Percentiles rank a stretch among this genome's conserved stretches.
These are phyloP conservation scores for Fusarium udum DNA, from an alignment of 2,329 filamentous ascomycete genomes.

Conservation along the genomic window DNA sequence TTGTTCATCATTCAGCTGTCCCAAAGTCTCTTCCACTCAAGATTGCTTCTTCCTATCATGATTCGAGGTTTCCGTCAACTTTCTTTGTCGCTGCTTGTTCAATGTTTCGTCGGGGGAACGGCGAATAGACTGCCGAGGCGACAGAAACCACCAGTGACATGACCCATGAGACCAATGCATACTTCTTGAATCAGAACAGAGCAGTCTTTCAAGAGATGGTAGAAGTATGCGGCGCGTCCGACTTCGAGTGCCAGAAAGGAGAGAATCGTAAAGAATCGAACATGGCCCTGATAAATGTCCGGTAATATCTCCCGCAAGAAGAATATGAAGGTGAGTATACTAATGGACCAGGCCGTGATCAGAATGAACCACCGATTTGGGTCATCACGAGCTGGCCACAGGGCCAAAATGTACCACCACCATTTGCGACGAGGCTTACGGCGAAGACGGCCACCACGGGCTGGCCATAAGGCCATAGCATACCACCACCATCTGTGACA, in stretches of 20 bases:
- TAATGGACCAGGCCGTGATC: neutral
- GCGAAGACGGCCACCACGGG: neutral
- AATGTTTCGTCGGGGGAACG: neutral
- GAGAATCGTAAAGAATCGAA: neutral
- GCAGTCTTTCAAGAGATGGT: neutral
- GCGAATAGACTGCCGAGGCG: neutral
- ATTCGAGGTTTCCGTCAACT: neutral
- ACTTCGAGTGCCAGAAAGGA: neutral
- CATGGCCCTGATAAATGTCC: neutral
- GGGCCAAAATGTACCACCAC: neutral
- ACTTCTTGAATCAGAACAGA: neutral
- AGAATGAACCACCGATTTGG: neutral
- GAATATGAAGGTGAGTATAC: neutral
- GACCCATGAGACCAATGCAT: neutral
- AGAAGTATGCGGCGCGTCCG: neutral
- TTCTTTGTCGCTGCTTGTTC: neutral
- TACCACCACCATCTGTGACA: neutral
- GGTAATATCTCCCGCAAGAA: neutral
- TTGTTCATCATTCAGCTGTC: neutral
- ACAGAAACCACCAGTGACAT: neutral
- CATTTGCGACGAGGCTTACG: neutral
- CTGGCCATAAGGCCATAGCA: neutral
- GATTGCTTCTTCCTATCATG: neutral
- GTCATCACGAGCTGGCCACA: neutral
- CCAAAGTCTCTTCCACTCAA: neutral